Percentiles rank a stretch among this genome's conserved stretches.
phyloP scores from a whole-genome alignment of 2,329 filamentous ascomycete genomes.

The Amesomyces nigricolor region DNA sequence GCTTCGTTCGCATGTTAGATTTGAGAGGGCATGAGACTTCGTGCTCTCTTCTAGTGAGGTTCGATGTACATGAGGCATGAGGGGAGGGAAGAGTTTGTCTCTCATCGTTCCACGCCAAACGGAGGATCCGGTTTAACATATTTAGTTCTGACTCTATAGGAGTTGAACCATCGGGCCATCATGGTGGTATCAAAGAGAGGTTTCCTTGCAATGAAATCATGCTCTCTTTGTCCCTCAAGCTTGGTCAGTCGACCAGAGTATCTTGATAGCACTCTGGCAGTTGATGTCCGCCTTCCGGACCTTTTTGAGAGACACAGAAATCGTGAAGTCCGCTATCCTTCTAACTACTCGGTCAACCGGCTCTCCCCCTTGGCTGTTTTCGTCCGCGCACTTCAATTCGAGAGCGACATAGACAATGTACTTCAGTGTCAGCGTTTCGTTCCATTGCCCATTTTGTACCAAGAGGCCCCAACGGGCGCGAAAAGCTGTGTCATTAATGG shows the following conservation, averaged over 20 bases:
- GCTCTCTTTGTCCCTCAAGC: background rate
- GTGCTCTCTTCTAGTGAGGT: slow-evolving; percentile 56
- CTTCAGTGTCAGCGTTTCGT: slow-evolving; percentile 11
- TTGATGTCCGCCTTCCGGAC: slow-evolving; percentile 17
- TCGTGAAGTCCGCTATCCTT: slow-evolving; percentile 10
- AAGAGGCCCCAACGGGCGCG: slow-evolving; percentile 10
- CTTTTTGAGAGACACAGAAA: slow-evolving; percentile 19
- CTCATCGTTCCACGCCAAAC: too few species aligned
- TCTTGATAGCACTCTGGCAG: slow-evolving; percentile 21
- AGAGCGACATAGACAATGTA: slow-evolving; percentile 9
- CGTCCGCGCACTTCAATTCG: background rate
- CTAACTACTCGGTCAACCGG: slow-evolving; percentile 12
- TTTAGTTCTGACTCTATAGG: too few species aligned
- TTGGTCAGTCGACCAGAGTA: slow-evolving; percentile 13
- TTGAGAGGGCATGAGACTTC: slow-evolving; percentile 58
- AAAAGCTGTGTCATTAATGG: slow-evolving; percentile 10
- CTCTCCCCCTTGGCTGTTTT: background rate
- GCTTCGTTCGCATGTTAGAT: slow-evolving; percentile 59
- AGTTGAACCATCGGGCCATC: too few species aligned
- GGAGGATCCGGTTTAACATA: too few species aligned
- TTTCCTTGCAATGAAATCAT: too few species aligned
- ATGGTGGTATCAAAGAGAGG: too few species aligned
- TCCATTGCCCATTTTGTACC: slow-evolving; percentile 17
- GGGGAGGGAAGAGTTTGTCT: too few species aligned
- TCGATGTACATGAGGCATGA: slow-evolving; percentile 45